A percentile compares a stretch with the other conserved stretches of the same genome.
Conservation (phyloP, 192 early-diverging fungal species). For the Borealophlyctis nickersoniae region DNA sequence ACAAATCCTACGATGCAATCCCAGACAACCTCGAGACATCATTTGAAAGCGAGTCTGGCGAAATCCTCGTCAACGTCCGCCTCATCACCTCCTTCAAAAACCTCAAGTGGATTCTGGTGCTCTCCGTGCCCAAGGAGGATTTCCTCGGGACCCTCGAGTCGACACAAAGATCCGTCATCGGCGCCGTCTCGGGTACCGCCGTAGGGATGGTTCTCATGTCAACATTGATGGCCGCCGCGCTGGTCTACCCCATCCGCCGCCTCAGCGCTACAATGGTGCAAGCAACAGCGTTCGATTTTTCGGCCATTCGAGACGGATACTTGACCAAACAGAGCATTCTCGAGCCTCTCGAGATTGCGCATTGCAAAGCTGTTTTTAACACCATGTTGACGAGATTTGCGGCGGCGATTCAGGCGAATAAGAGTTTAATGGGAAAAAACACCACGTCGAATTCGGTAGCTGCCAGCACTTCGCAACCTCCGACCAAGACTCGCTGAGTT, state of each 20-base stretch:
- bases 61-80: neutral
- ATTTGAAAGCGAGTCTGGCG: neutral
- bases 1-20: neutral
- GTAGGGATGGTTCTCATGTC: neutral
- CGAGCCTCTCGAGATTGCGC: conserved; percentile 5
- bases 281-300: neutral
- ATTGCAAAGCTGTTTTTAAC: conserved; percentile 1
- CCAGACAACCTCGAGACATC: neutral
- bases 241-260: conserved; percentile 6
- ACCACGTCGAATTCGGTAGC: neutral
- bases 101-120: conserved; percentile 9
- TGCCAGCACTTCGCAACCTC: too few species aligned
- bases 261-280: conserved; percentile 2
- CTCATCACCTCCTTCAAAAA: neutral
- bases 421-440: conserved; percentile 12
- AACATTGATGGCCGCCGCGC: neutral
- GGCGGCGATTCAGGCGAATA: neutral
- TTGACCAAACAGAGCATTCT: neutral
- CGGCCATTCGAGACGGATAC: neutral
- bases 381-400: conserved; percentile 3
- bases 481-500: too few species aligned
- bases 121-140: neutral
- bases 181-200: neutral
- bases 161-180: neutral
- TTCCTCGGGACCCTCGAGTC: neutral